Percentiles rank a stretch among this genome's conserved stretches.
phyloP scores from a whole-genome alignment of 495 filamentous ascomycete genomes.

The Podospora didyma region DNA sequence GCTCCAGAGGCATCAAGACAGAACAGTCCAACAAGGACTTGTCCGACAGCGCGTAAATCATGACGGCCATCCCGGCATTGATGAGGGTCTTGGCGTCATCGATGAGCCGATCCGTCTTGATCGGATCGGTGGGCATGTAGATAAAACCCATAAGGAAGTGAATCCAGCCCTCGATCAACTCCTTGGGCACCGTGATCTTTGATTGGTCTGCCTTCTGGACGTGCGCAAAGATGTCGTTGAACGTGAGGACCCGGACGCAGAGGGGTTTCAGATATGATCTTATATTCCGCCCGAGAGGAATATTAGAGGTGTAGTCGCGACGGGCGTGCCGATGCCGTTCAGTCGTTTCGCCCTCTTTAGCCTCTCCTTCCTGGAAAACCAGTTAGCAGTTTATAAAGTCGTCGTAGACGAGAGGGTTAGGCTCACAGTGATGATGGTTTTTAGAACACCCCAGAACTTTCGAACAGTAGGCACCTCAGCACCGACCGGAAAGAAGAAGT shows the following conservation, averaged over 20 bases:
- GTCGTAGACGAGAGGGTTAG: not conserved
- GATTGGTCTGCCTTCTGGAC: slow-evolving; percentile 5
- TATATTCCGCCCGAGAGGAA: no score
- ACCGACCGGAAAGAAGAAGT: slow-evolving; percentile 30
- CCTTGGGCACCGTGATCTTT: slow-evolving; percentile 24
- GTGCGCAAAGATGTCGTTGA: slow-evolving; percentile 23
- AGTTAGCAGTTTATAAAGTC: no score
- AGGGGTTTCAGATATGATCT: not conserved
- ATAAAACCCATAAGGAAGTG: slow-evolving; percentile 29
- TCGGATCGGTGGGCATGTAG: not conserved
- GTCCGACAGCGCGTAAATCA: not conserved
- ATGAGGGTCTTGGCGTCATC: no score
- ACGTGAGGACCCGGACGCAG: slow-evolving; percentile 16
- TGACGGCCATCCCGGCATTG: no score
- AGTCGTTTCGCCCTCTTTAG: no score
- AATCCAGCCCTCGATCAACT: slow-evolving; percentile 28
- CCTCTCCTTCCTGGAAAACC: no score
- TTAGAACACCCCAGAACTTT: slow-evolving; percentile 36
- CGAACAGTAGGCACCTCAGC: slow-evolving; percentile 18
- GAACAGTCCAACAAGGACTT: slow-evolving; percentile 2
- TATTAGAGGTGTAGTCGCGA: no score
- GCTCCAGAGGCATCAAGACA: slow-evolving; percentile 1
- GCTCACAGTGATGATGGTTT: slow-evolving; percentile 21
- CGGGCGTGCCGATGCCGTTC: no score
- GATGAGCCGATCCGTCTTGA: no score